A percentile compares a stretch with the other conserved stretches of the same genome.
phyloP scores from a whole-genome alignment of 345 rosid genomes.

The Combretum micranthum region DNA sequence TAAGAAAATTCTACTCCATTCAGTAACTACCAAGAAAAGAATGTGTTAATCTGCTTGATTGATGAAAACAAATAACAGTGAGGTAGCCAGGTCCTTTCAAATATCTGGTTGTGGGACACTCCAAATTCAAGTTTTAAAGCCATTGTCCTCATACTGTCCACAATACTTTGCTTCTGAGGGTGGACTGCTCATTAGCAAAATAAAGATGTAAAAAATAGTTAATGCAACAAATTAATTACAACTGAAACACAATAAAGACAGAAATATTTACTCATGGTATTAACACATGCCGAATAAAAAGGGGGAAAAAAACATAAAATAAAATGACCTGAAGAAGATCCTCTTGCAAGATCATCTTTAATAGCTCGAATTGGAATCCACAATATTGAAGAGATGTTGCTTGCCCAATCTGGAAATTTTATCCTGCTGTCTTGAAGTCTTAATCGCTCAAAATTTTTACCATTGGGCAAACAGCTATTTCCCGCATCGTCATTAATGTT shows the following conservation, averaged over 20 bases:
- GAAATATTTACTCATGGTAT: constrained; percentile 1
- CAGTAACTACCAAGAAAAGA: not conserved
- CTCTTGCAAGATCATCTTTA: constrained; percentile 72
- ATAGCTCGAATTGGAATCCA: constrained; percentile 88
- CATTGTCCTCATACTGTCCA: constrained; percentile 96
- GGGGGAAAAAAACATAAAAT: constrained; percentile 6
- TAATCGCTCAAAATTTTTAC: constrained; percentile 46
- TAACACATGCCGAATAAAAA: constrained; percentile 1
- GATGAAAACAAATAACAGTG: not conserved
- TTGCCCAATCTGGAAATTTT: constrained; percentile 89
- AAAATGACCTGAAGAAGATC: constrained; percentile 77
- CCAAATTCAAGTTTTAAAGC: constrained; percentile 97
- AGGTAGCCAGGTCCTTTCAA: constrained; percentile 55
- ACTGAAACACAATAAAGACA: constrained; percentile 7
- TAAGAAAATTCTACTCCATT: not conserved
- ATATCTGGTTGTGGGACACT: constrained; percentile 75
- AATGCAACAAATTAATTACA: constrained; percentile 7
- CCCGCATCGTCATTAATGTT: constrained; percentile 20
- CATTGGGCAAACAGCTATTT: constrained; percentile 27
- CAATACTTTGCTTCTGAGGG: constrained; percentile 63
- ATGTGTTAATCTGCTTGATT: not conserved
- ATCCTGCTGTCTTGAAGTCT: constrained; percentile 56
- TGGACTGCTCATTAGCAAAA: constrained; percentile 38
- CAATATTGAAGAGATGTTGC: constrained; percentile 55
- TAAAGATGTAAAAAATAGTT: constrained; percentile 7